These are phyloP conservation scores for Ceratobasidium sp. DNA, from an alignment of 1,284 basidiomycete species.

Conservation along the genomic window DNA sequence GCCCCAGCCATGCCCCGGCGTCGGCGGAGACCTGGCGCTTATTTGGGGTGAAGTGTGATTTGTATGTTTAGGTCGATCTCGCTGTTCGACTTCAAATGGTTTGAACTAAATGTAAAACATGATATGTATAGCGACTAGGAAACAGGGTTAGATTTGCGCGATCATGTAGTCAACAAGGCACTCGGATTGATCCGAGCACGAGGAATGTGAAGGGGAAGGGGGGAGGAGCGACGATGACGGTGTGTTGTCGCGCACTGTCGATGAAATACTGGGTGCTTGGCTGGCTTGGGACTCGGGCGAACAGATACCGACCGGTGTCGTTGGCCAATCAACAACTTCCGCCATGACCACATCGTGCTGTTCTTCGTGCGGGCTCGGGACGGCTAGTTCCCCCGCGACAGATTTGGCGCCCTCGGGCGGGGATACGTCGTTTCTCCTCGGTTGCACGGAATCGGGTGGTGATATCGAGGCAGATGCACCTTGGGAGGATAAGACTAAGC, in stretches of 20 bases:
- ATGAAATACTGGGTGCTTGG: not conserved
- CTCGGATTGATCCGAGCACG: not conserved
- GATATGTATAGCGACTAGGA: not conserved
- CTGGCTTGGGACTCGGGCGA: not conserved
- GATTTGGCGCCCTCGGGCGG: not conserved
- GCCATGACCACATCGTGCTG: not conserved
- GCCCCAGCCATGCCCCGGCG: too few species aligned
- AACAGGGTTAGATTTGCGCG: not conserved
- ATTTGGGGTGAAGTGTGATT: too few species aligned
- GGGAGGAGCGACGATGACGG: not conserved
- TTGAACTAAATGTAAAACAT: not conserved
- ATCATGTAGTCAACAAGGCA: not conserved
- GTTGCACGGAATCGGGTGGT: not conserved
- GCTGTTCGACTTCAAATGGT: not conserved
- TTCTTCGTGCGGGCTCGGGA: not conserved
- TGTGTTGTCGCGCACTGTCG: not conserved
- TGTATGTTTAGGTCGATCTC: too few species aligned
- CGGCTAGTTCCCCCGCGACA: not conserved
- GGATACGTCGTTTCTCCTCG: not conserved
- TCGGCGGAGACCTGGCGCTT: too few species aligned
- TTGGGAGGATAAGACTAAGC: not conserved
- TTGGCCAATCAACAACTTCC: not conserved
- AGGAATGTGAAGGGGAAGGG: not conserved
- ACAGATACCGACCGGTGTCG: not conserved
- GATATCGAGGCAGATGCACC: not conserved